phyloP scores from a whole-genome alignment of 2,329 filamentous ascomycete genomes.

The Pseudomassariella vexata region DNA sequence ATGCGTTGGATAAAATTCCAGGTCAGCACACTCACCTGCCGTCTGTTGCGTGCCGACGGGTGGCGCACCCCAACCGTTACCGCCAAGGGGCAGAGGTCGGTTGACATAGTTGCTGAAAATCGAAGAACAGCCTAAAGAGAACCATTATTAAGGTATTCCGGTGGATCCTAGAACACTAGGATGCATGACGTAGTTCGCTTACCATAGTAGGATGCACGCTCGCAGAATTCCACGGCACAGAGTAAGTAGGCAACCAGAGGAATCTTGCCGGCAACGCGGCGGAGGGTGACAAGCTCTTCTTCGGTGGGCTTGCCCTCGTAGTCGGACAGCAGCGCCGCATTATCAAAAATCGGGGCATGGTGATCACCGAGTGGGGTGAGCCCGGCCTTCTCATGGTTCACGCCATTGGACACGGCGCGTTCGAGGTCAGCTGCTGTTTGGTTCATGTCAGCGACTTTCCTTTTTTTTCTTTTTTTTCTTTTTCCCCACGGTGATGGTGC shows the following conservation, averaged over 20 bases:
- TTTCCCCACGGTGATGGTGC: too few relatives aligned
- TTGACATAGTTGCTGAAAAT: constrained; percentile 53
- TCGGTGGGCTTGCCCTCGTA: constrained; percentile 35
- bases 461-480: too few relatives aligned
- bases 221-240: constrained; percentile 54
- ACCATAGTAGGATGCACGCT: constrained; percentile 57
- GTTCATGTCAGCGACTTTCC: too few relatives aligned
- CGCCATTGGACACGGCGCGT: too few relatives aligned
- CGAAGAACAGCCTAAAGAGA: constrained; percentile 3
- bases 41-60: too few relatives aligned
- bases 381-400: constrained; percentile 3
- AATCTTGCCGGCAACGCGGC: constrained; percentile 40
- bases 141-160: too few relatives aligned
- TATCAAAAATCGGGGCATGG: constrained; percentile 18
- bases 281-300: constrained; percentile 34
- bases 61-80: constrained; percentile 39
- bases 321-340: constrained; percentile 17
- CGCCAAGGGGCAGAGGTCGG: constrained; percentile 48
- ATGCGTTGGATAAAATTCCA: too few relatives aligned
- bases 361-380: constrained; percentile 1
- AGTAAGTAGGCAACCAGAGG: constrained; percentile 48
- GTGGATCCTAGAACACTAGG: constrained; percentile 25
- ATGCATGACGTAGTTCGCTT: too few relatives aligned
- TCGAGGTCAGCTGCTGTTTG: too few relatives aligned
- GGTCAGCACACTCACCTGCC: too few relatives aligned